Percentiles rank a stretch among this genome's conserved stretches.
These are phyloP conservation scores for Bromus sterilis DNA, from an alignment of 176 grass and related monocot species.

Conservation along the genomic window DNA sequence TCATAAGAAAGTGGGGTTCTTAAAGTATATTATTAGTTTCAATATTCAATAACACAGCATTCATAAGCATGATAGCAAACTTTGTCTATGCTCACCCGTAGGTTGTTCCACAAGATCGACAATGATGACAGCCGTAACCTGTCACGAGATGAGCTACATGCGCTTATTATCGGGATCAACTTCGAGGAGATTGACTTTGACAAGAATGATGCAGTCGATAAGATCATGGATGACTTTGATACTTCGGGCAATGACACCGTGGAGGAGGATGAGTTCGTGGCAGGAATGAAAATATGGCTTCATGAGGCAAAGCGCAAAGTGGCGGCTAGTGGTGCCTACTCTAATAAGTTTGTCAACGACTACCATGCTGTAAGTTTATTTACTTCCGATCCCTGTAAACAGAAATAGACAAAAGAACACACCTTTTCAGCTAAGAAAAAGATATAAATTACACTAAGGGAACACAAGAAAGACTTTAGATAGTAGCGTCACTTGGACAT, in stretches of 20 bases:
- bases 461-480: neutral
- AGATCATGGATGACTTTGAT: constrained; percentile 71
- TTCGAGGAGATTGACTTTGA: constrained; percentile 60
- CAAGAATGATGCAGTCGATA: constrained; percentile 26
- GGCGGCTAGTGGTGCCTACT: constrained; percentile 21
- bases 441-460: neutral
- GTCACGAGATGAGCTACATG: constrained; percentile 59
- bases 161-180: constrained; percentile 56
- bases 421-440: neutral
- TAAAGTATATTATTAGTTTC: neutral
- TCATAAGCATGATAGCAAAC: constrained; percentile 13
- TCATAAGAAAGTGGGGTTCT: constrained; percentile 53
- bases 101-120: constrained; percentile 69
- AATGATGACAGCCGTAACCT: constrained; percentile 31
- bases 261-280: constrained; percentile 60
- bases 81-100: constrained; percentile 18
- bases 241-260: constrained; percentile 36
- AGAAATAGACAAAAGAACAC: neutral
- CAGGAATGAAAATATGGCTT: constrained; percentile 70
- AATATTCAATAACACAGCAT: neutral
- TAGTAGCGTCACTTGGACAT: neutral
- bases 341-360: constrained; percentile 50
- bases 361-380: constrained; percentile 41
- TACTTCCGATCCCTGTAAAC: neutral
- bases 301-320: constrained; percentile 33